Evolutionary conservation across 768 basidiomycete genomes (phyloP), one percentile per base, ranked within the genome.

Genomic region (Lactarius quietus): DNA sequence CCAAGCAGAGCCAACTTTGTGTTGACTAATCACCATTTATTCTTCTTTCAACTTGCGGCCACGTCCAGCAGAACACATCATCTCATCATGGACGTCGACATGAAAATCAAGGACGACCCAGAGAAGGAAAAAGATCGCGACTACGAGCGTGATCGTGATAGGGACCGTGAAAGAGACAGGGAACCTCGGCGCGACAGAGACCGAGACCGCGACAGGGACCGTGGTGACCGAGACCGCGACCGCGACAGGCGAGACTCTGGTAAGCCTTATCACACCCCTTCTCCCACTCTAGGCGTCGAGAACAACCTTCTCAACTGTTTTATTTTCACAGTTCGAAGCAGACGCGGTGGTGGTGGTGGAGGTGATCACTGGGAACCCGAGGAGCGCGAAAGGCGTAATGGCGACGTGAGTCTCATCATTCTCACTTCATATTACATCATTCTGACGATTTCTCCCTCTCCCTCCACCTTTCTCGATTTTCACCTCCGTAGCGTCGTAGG

Each of bases 341-440:
- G 80, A 53, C 77, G 79, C 39, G 74, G 73, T 41, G 72, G 71
- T n/a, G 76, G 77, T 58, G 72, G 72, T 18, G 76, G 77, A 58
- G 82, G 83, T 43, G 91, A 93, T 76, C 90, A 93, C 70, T 93
- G 90, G 90, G 92, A 93, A 70, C 90, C 91, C 0, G 90, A 85
- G n/a, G 82, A 88, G 20, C 65, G 65, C 36, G 82, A 86, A 73
- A 86, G 91, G 35, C 86, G 84, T 63, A 85, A 61, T 54, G 29
- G 82, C 58, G 90, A 90, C 59, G 92, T 91, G 70, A 14, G 61
- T 59, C 39, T 7, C 17, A 36, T 53, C 23, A n/a, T n/a, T 26
- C 35, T 6, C 9, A 51, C 23, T 6, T 15, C 5, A 14, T 26
- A 7, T 9, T 28, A 5, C 20, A 35, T 28, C 45, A 29, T 20